Evolutionary conservation across 306 rosid genomes (phyloP).

Genomic region (Rosa chinensis): DNA sequence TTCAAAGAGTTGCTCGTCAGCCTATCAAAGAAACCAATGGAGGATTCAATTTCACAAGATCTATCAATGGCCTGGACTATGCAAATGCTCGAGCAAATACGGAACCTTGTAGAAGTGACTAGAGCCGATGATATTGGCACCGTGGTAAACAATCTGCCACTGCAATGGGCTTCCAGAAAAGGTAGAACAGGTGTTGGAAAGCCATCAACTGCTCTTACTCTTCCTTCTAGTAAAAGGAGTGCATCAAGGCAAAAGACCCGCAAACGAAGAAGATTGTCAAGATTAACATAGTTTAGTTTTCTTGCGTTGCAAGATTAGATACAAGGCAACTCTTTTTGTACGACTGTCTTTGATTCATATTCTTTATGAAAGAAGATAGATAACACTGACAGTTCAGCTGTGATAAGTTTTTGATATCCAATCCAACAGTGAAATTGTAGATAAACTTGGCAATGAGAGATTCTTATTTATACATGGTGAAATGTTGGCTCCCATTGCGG

Average conservation of each 20-base stretch:
- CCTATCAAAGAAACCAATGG: slow-evolving; percentile 62
- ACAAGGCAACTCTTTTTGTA: not conserved
- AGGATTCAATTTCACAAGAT: slow-evolving; percentile 69
- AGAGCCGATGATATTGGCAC: slow-evolving; percentile 55
- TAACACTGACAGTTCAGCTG: not conserved
- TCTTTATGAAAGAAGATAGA: not conserved
- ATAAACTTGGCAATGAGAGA: not conserved
- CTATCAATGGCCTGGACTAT: slow-evolving; percentile 75
- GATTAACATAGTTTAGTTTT: slow-evolving; percentile 51
- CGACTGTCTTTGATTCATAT: not conserved
- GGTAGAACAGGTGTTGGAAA: slow-evolving; percentile 52
- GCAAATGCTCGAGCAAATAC: slow-evolving; percentile 77
- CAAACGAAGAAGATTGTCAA: slow-evolving; percentile 55
- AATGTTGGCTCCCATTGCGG: not conserved
- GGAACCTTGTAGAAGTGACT: slow-evolving; percentile 65
- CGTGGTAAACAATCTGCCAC: slow-evolving; percentile 67
- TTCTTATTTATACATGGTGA: slow-evolving; percentile 5
- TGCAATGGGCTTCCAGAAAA: slow-evolving; percentile 64
- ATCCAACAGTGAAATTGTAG: slow-evolving; percentile 14
- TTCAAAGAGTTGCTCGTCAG: slow-evolving; percentile 55
- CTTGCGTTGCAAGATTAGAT: slow-evolving; percentile 12
- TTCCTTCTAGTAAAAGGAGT: slow-evolving; percentile 36
- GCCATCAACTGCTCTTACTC: slow-evolving; percentile 41
- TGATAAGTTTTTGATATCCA: not conserved
- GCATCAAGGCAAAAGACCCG: slow-evolving; percentile 38